phyloP scores from a whole-genome alignment of 2,329 filamentous ascomycete species.

The Clonostachys sp. region DNA sequence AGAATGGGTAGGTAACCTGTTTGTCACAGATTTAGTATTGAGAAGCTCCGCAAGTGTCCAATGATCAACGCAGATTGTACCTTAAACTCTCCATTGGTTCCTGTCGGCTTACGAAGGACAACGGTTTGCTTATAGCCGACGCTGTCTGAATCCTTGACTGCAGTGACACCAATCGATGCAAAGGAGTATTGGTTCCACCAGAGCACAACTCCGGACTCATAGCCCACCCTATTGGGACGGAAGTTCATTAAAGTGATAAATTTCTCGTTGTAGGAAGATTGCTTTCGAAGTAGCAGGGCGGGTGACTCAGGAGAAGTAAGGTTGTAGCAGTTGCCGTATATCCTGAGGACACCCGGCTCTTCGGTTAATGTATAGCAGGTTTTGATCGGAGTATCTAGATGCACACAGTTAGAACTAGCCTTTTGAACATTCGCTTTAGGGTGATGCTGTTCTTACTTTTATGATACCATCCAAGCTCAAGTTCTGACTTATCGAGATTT shows the following conservation, averaged over 20 bases:
- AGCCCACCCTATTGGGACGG: slow-evolving; percentile 27
- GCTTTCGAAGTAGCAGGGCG: slow-evolving; percentile 49
- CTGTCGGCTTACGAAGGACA: background rate
- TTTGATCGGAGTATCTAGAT: background rate
- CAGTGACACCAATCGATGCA: slow-evolving; percentile 19
- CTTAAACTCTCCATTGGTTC: background rate
- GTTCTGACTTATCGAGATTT: background rate
- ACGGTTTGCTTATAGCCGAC: background rate
- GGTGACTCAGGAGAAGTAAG: slow-evolving; percentile 44
- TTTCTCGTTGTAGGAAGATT: slow-evolving; percentile 32
- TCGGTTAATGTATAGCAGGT: slow-evolving; percentile 38
- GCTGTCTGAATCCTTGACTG: slow-evolving; percentile 2
- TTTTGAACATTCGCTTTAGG: no score
- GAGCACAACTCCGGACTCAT: slow-evolving; percentile 47
- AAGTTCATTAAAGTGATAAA: slow-evolving; percentile 42
- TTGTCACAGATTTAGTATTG: no score
- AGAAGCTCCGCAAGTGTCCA: no score
- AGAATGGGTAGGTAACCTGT: no score
- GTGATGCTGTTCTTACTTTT: background rate
- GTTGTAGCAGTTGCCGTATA: slow-evolving; percentile 47
- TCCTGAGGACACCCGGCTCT: slow-evolving; percentile 32
- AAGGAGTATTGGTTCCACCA: slow-evolving; percentile 47
- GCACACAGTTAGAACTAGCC: background rate
- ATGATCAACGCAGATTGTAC: background rate
- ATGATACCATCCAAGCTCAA: background rate